Base-by-base conservation (phyloP, 805 yeast genomes). In the Spathaspora arborariae region DNA sequence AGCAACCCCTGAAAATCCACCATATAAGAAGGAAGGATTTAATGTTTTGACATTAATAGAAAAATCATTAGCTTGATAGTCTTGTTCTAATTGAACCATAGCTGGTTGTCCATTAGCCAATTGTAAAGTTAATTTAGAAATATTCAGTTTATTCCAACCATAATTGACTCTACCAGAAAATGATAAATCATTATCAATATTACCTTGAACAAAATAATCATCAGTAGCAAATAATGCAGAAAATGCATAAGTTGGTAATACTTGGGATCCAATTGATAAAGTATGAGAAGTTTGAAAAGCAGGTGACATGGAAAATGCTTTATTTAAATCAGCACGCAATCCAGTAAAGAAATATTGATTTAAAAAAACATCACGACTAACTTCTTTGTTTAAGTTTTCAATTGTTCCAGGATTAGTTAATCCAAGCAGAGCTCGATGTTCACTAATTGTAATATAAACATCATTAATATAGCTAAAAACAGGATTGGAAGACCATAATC, bases 201-300 rank as follows among this genome's bases (percentile, higher is more conserved):
- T 86, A 66, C 96, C 98, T 76, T 92, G 98, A 56, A 87, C 77
- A 62, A 94, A 86, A 60, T 84, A 75, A 57, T 81, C 79, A 62
- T 92, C 97, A 52, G 85, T 82, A 52, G 95, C 97, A 67, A 82
- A 90, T 59, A 92, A 76, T 40, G 96, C 92, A 48, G 89, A 81
- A 65, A 92, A 88, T 22, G 96, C 91, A 67, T 94, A 94, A 54
- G 94, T 85, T 44, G 97, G 96, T 67, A 88, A 76, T 41, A 81
- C 80, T 54, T 84, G 82, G 47, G 95, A 85, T 42, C 98, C 98
- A 56, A 88, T 75, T 35, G 96, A 78, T 63, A 94, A 85, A 50
- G 96, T 85, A 67, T 94, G 99, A 52, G 96, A 85, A 49, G 95
- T 87, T 78, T 94, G 98, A 85, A 94, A 94, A 49, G 88, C 91